Percentiles rank a stretch among this genome's conserved stretches.
Conservation (phyloP, 129 eudicot species). For the Calendula officinalis region DNA sequence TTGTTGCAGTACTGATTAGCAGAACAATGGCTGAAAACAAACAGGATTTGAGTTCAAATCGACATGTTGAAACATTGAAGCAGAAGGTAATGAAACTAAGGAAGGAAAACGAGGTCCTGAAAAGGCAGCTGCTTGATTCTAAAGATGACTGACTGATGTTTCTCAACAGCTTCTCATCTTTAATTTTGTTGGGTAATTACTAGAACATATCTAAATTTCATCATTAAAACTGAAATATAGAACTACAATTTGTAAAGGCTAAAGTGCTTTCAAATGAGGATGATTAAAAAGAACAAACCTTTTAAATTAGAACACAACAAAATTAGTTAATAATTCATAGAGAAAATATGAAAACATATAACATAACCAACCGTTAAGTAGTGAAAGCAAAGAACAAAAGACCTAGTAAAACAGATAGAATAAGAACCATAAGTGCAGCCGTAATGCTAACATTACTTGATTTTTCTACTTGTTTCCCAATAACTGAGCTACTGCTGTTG, state of each 20-base stretch:
- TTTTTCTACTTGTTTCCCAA: constrained; percentile 23
- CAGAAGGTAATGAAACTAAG: constrained; percentile 75
- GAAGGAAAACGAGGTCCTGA: constrained; percentile 67
- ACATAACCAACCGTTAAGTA: constrained; percentile 3
- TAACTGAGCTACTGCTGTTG: constrained; percentile 16
- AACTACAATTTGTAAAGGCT: too few relatives aligned
- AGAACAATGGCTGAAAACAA: constrained; percentile 50
- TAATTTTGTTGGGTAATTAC: background rate
- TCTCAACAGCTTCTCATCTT: constrained; percentile 15
- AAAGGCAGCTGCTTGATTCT: constrained; percentile 39
- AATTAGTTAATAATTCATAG: constrained; percentile 6
- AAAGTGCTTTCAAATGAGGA: too few relatives aligned
- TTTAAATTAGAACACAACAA: background rate
- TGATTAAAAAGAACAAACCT: background rate
- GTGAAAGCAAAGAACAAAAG: constrained; percentile 30
- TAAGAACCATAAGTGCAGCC: constrained; percentile 43
- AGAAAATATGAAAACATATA: background rate
- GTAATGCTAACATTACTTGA: constrained; percentile 34
- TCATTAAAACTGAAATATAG: background rate
- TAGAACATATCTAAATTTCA: background rate
- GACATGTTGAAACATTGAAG: constrained; percentile 52
- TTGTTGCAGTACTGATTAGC: constrained; percentile 50
- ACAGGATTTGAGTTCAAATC: constrained; percentile 38
- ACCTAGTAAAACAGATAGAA: constrained; percentile 44
- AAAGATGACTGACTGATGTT: constrained; percentile 30